Evolutionary conservation across 345 rosid species (phyloP), one percentile per base, ranked within the genome.

Genomic region (Populus alba): DNA sequence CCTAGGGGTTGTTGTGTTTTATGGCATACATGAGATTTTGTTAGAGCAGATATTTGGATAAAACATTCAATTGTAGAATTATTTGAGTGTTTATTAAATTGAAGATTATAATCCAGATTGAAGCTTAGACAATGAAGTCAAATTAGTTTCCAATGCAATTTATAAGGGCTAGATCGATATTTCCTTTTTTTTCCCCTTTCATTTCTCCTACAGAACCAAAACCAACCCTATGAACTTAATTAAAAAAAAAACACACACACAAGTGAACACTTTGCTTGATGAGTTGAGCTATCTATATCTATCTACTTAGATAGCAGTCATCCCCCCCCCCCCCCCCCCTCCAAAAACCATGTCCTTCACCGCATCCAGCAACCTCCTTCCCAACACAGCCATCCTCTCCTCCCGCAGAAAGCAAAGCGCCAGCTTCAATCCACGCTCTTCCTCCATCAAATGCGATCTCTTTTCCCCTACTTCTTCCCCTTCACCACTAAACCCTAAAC

Each of bases 281-380:
- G 12, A 10, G 15, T 13, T 11, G 47, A 43, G 47, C 47, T 43
- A 43, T 43, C 37, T 33, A 33, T 33, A 31, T 31, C 29, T n/a
- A 57, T 57, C 63, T 57, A n/a, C 29, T 59, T 1, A n/a, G 65
- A 59, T 11, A 59, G 65, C 65, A 59, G 29, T 23, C 16, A 59
- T 9, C 4, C 71, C 41, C 9, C 16, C 68, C 23, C 68, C 45
- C 31, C 27, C 74, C 43, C 20, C 11, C 20, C 7, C 47, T 16
- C 9, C 39, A 17, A 41, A 15, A 77, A 72, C 80, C 68, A 81
- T 77, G 81, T 45, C 81, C 75, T 78, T 75, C 76, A 55, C 85
- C 43, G 71, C 75, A 1, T 49, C 81, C 51, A 22, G 68, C 78
- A 65, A 65, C 38, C 78, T 74, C 67, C 53, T 75, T 23, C 70